Conservation (phyloP, 2,329 filamentous ascomycete species). For the Niveomyces coronatus region DNA sequence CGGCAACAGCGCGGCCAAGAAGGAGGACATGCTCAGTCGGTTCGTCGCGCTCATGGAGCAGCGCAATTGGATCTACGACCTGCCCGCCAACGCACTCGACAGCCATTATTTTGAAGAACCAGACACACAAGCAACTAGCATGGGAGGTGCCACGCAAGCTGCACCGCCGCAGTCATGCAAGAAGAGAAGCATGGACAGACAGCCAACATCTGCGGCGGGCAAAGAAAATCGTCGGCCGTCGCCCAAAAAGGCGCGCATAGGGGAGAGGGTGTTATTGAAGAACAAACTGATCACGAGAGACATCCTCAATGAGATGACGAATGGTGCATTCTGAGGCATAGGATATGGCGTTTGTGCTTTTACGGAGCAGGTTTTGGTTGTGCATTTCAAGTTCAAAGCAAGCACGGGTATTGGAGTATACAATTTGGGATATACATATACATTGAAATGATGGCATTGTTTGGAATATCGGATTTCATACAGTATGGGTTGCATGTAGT, state of each 20-base stretch:
- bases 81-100: slow-evolving; percentile 53
- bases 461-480: slow-evolving; percentile 8
- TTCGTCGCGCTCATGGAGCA: slow-evolving; percentile 71
- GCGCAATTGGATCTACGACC: slow-evolving; percentile 68
- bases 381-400: not conserved
- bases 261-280: slow-evolving; percentile 51
- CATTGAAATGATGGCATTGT: slow-evolving; percentile 3
- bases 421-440: slow-evolving; percentile 9
- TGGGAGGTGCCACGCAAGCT: slow-evolving; percentile 13
- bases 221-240: slow-evolving; percentile 38
- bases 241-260: slow-evolving; percentile 47
- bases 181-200: slow-evolving; percentile 13
- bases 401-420: slow-evolving; percentile 9
- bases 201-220: slow-evolving; percentile 13
- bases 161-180: slow-evolving; percentile 18
- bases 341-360: slow-evolving; percentile 5
- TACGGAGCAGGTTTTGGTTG: too few species aligned
- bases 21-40: slow-evolving; percentile 63
- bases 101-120: slow-evolving; percentile 57
- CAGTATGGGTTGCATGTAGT: not conserved
- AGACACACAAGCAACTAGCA: slow-evolving; percentile 34
- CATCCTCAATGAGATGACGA: slow-evolving; percentile 62
- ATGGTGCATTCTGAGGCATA: slow-evolving; percentile 27
- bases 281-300: slow-evolving; percentile 61
- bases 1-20: slow-evolving; percentile 39